A percentile compares a stretch with the other conserved stretches of the same genome.
phyloP scores from a whole-genome alignment of 148 eudicot species.

The Heliosperma pusillum region DNA sequence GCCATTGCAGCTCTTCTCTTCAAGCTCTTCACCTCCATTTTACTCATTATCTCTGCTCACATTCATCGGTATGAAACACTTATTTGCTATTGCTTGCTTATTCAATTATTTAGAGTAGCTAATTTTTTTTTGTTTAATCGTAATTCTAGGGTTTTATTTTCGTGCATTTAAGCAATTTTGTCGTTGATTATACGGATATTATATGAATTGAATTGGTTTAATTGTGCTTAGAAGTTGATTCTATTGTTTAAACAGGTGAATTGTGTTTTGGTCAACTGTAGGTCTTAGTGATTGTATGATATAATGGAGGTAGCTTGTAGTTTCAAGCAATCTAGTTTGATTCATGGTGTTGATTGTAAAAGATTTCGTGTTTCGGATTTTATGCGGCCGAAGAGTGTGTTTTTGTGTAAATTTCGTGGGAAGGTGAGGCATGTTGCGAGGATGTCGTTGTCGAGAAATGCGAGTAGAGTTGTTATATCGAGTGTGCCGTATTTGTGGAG shows the following conservation, averaged over 20 bases:
- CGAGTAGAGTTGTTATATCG: slow-evolving; percentile 24
- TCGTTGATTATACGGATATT: background rate
- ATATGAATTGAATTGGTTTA: slow-evolving; percentile 10
- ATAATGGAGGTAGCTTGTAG: slow-evolving; percentile 58
- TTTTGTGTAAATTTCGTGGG: slow-evolving; percentile 35
- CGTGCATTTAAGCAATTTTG: background rate
- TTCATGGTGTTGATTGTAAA: slow-evolving; percentile 37
- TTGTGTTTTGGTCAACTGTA: slow-evolving; percentile 31
- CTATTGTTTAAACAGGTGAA: slow-evolving; percentile 22
- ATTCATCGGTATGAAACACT: slow-evolving; percentile 25
- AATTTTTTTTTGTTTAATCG: background rate
- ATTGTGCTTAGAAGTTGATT: background rate
- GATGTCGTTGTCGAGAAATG: slow-evolving; percentile 37
- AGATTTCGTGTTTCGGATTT: slow-evolving; percentile 31
- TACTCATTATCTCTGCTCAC: slow-evolving; percentile 4
- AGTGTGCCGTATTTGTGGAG: slow-evolving; percentile 20
- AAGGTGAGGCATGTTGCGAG: slow-evolving; percentile 28
- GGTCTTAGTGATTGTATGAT: slow-evolving; percentile 22
- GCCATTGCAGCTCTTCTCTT: slow-evolving; percentile 35
- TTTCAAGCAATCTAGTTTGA: slow-evolving; percentile 49
- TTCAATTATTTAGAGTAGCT: background rate
- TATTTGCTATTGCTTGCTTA: background rate
- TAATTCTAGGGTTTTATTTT: slow-evolving; percentile 18
- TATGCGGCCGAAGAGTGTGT: slow-evolving; percentile 28
- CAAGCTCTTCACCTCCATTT: slow-evolving; percentile 6